phyloP scores from a whole-genome alignment of 139 green algal species.

The Tetraselmis chui region DNA sequence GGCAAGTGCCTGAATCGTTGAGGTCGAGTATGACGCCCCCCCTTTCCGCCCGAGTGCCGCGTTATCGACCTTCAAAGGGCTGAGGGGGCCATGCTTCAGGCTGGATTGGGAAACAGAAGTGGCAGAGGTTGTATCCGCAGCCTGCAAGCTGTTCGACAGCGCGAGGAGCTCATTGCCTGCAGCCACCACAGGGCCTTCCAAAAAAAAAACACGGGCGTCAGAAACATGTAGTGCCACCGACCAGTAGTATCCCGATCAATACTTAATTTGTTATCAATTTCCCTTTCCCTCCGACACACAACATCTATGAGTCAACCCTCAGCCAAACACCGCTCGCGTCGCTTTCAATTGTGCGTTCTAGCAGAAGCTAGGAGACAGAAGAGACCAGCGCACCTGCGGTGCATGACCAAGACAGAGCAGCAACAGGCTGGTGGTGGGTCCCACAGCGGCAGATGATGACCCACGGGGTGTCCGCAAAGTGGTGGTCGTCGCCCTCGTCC shows the following conservation, averaged over 20 bases:
- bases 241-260: no score
- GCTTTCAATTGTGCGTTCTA: no score
- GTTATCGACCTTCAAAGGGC: not conserved
- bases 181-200: not conserved
- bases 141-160: slow-evolving; percentile 18
- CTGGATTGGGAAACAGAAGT: not conserved
- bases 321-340: no score
- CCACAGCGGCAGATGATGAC: not conserved
- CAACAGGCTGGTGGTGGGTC: not conserved
- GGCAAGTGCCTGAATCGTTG: not conserved
- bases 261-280: no score
- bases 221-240: no score
- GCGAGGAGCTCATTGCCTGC: slow-evolving; percentile 25
- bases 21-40: not conserved
- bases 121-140: no score
- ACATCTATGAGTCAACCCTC: no score
- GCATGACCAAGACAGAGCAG: not conserved
- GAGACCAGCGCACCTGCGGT: not conserved
- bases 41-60: not conserved
- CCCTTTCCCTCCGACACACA: no score
- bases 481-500: not conserved
- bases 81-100: not conserved
- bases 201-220: no score
- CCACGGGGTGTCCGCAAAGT: not conserved
- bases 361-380: no score